Base-by-base conservation (phyloP, 768 basidiomycete species). In the Boletus sp. region DNA sequence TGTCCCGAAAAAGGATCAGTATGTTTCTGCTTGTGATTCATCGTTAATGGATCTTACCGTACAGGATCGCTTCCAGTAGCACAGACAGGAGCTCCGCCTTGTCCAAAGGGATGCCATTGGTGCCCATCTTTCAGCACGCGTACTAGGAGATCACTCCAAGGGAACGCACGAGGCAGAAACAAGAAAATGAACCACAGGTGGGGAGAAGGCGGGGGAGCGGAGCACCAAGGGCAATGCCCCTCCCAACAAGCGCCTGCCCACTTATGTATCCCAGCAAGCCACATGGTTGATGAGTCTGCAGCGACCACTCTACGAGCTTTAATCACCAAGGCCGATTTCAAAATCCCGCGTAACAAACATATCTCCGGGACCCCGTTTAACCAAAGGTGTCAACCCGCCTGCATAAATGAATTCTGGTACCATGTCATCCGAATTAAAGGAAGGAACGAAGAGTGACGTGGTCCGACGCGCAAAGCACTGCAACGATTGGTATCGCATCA, bases 51-150 rank as follows among this genome's bases (percentile, higher is more conserved):
- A 1, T 35, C 41, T 53, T 56, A 66, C 66, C 67, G 41, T 68
- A 66, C 28, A 67, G 29, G 3, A 59, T n/a, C 1, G 47, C 58
- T 42, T 67, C 67, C 50, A 68, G 30, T 7, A 68, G 5, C 18
- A 56, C 29, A 0, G 67, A 55, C 45, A 68, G 33, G 18, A 67
- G 56, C 32, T 61, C 67, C 39, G 64, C 66, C 50, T 68, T 46
- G 28, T 66, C 61, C 20, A 68, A 30, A 9, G 59, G 28, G 1
- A 66, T 61, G 10, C 33, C 61, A 6, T 8, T 10, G 12, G 6
- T 0, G 4, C 5, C 1, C 63, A 67, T 66, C 1, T 30, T 35
- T 33, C 28, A 11, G 35, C 54, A 40, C 3, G 51, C 24, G 32
- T 18, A 42, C 37, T 29, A 24, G 48, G 20, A 30, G n/a, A 8